Evolutionary conservation across 495 filamentous ascomycete genomes (phyloP).

Genomic region (Xylaria cubensis): DNA sequence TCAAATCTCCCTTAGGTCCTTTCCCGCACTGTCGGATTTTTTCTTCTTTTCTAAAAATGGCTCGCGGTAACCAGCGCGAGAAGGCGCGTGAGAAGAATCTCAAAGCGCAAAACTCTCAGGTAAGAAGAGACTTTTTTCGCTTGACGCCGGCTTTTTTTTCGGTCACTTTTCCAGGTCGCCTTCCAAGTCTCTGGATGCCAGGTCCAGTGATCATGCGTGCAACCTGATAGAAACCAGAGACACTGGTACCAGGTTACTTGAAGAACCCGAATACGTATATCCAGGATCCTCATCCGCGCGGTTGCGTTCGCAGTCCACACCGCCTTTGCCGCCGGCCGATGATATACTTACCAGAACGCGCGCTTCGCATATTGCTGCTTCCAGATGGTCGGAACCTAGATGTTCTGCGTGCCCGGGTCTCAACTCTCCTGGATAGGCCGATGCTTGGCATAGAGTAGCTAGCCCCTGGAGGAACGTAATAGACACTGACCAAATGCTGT

Average conservation of each 20-base stretch:
- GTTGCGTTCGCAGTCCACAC: background rate
- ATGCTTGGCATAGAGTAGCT: conserved; percentile 7
- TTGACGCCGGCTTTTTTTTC: conserved; percentile 23
- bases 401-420: background rate
- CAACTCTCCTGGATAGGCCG: conserved; percentile 8
- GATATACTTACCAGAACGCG: background rate
- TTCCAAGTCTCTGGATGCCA: background rate
- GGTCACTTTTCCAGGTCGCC: conserved; percentile 4
- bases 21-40: background rate
- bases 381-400: background rate
- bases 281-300: conserved; percentile 7
- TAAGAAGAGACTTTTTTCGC: conserved; percentile 44
- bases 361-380: background rate
- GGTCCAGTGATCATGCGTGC: background rate
- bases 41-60: conserved; percentile 61
- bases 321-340: conserved; percentile 1
- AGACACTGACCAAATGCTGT: conserved; percentile 30
- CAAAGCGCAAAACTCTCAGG: conserved; percentile 65
- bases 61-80: conserved; percentile 92
- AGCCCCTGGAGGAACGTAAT: conserved; percentile 5
- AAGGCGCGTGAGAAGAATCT: conserved; percentile 82
- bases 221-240: background rate
- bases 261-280: background rate
- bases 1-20: background rate
- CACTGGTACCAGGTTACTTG: background rate